Percentiles rank a stretch among this genome's conserved stretches.
Evolutionary conservation across 169 alveolate species (phyloP).

Genomic region (Plasmodium yoelii): DNA sequence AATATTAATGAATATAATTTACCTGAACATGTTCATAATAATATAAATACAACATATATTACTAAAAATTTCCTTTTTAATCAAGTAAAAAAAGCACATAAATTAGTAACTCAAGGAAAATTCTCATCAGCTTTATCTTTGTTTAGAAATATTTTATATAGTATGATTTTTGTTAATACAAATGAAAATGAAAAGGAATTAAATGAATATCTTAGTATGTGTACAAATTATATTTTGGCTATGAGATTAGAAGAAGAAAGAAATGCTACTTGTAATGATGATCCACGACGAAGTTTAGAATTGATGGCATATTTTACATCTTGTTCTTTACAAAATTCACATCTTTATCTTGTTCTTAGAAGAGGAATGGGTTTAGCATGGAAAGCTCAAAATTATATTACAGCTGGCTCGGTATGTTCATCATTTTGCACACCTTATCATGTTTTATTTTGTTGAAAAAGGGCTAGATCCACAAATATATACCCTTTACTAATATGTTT

Average conservation of each 20-base stretch:
- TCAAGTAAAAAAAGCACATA: slow-evolving; percentile 79
- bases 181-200: slow-evolving; percentile 36
- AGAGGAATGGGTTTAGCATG: slow-evolving; percentile 91
- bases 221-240: slow-evolving; percentile 80
- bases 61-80: slow-evolving; percentile 62
- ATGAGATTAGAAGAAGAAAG: slow-evolving; percentile 83
- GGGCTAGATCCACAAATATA: neutral
- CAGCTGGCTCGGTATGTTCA: slow-evolving; percentile 83
- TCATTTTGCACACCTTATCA: neutral
- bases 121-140: slow-evolving; percentile 69
- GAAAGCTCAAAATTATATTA: slow-evolving; percentile 89
- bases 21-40: neutral
- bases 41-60: neutral
- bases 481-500: neutral
- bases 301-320: slow-evolving; percentile 89
- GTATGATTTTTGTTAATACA: slow-evolving; percentile 27
- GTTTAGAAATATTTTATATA: slow-evolving; percentile 73
- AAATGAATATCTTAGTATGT: slow-evolving; percentile 46
- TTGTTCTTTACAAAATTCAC: slow-evolving; percentile 86
- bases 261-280: slow-evolving; percentile 69
- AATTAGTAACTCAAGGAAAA: slow-evolving; percentile 79
- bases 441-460: neutral
- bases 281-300: slow-evolving; percentile 84
- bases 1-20: slow-evolving; percentile 35
- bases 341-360: slow-evolving; percentile 86